Base-by-base conservation (phyloP, 73 alveolate genomes). In the Paramecium tetraurelia region DNA sequence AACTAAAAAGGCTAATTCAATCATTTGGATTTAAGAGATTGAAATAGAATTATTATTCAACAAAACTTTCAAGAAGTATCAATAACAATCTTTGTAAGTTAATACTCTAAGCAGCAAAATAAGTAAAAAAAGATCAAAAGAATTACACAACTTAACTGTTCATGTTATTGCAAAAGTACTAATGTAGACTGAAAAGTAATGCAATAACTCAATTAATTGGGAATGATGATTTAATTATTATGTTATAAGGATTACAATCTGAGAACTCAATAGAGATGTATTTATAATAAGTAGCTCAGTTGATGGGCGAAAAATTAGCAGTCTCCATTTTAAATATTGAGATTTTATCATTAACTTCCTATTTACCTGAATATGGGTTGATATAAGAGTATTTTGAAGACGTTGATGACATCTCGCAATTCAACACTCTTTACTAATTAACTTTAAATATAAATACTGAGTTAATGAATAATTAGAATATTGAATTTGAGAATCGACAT, bases 211-310 rank as follows among this genome's bases (percentile, higher is more conserved):
- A 33, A 44, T 24, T 80, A 12, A 44, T 18, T 3, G 72, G 76
- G 7, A 80, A 80, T 80, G 90, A 80, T 44, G 90, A 80, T 80
- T 40, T 31, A 46, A 41, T 80, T 10, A 80, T 80, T 7, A 80
- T 80, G 90, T 7, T 80, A 20, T 80, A 80, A 80, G 70, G 77
- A 41, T 48, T 80, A 31, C 14, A 80, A 80, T 44, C 90, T 20
- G 90, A 80, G 57, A 24, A 20, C 21, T 41, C 90, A 10, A 9
- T 80, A 0, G 90, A 80, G 21, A 31, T 27, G 31, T 80, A 80
- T 44, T 7, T 80, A 18, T 3, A 27, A 12, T 22, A 40, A 21
- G 72, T 80, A 8, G 20, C 70, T 44, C 10, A 31, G 12, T 24
- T 80, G 31, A 24, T 80, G 57, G 90, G 90, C 7, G 90, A 80